Evolutionary conservation across 768 basidiomycete genomes (phyloP), one percentile per base, ranked within the genome.

Genomic region (Guyanaporus albipodus): DNA sequence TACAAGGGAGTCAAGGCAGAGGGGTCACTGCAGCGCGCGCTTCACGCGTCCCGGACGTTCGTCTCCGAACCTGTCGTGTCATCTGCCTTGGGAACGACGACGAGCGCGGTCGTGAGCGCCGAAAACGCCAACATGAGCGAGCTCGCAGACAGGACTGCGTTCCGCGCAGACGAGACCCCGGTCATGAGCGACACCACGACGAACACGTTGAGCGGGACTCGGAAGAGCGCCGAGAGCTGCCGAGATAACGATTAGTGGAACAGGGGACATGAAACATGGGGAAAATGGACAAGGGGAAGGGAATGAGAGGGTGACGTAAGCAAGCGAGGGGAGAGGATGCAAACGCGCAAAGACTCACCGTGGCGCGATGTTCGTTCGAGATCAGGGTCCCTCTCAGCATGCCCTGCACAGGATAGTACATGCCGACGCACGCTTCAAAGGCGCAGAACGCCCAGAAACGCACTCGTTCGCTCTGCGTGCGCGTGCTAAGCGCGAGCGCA

Each of bases 331-430:
- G n/a, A n/a, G n/a, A n/a, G n/a, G n/a, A n/a, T n/a, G n/a, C n/a
- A n/a, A n/a, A n/a, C n/a, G n/a, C n/a, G n/a, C n/a, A n/a, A n/a
- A 33, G 15, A 61, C 78, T 54, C 51, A 87, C 85, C 42, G 86
- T 87, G 1, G 86, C 85, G 14, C 85, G 76, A 54, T 87, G 78
- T 57, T 86, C 85, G 48, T 87, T 80, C 1, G 81, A 70, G 11
- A 87, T 80, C 43, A 87, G 61, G 2, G 73, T 71, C 19, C 85
- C 83, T 32, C 82, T 74, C 18, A 87, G 66, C 74, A 84, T 87
- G 23, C 85, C 85, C 48, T 87, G 85, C 24, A 86, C 77, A 19
- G 85, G 85, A 57, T 87, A 87, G 58, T 87, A 87, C 79, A 85
- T 77, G 37, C 85, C 85, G 7, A 87, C 86, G 59, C 83, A 87